Base-by-base conservation (phyloP, 169 alveolate species). In the Cryptosporidium muris region DNA sequence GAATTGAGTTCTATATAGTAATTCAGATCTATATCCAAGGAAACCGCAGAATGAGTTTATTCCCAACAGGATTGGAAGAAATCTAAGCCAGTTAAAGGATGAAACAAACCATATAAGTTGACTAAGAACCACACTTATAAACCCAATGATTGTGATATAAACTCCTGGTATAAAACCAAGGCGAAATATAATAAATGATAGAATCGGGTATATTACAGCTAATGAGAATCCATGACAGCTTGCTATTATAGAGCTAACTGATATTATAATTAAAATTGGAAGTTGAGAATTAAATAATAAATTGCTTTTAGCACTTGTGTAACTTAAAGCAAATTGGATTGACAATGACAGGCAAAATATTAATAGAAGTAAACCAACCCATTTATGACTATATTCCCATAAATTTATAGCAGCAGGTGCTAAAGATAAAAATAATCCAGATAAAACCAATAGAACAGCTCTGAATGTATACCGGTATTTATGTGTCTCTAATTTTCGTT, bases 11-110 rank as follows among this genome's bases (percentile, higher is more conserved):
- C 97, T 65, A 80, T 88, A 92, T 65, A 94, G 89, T 85, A 90
- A 91, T 80, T 94, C 97, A 34, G 92, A 80, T 48, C 95, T 93
- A 67, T 94, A 93, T 1, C 97, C 97, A 14, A 95, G 92, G 65
- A 91, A 90, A 11, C 92, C 95, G 25, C 92, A 92, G 64, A 93
- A 89, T 37, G 90, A 88, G 63, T 91, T 93, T 6, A 91, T 91
- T 9, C 95, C 96, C 37, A 91, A 51, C 62, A 92, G 88, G 62
- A 93, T 65, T 40, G 96, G 96, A 34, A 93, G 64, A 58, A 74
- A 82, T 12, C 81, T 51, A n/a, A 66, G 3, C 64, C 63, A 66
- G 42, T 66, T 52, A 5, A 56, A 25, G 14, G 12, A 52, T 53
- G 63, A 48, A 37, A 66, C 54, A 5, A 11, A 48, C 81, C 81